Base-by-base conservation (phyloP, 805 yeast genomes). In the Pichia cabralensis region DNA sequence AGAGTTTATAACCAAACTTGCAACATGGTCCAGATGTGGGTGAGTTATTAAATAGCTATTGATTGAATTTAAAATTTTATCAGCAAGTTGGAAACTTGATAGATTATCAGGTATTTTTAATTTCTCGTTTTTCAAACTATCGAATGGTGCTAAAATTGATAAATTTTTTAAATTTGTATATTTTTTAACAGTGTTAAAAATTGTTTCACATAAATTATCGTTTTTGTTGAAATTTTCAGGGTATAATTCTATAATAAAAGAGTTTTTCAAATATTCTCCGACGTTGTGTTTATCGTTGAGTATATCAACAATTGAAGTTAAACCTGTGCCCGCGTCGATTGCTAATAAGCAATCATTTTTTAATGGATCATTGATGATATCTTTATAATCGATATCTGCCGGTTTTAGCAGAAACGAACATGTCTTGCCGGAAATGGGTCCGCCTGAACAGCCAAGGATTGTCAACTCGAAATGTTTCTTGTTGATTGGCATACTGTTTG, bases 271-370 rank as follows among this genome's bases (percentile, higher is more conserved):
- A 20, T 24, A 25, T 5, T 20, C 34, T 13, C 24, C 17, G 22
- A n/a, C 37, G 30, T 31, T 43, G 38, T 12, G 24, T 6, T 19
- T n/a, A 8, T 26, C 13, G 6, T 35, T 19, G 2, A 55, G 20
- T 5, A 52, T 40, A 10, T 73, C 74, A 1, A 70, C 50, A 7
- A 85, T 52, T 28, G 69, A 69, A 2, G 74, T 59, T 14, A 80
- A 43, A 1, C 94, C 88, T 2, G 80, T 62, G 1, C 96, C 96
- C 1, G 84, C 94, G 50, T 86, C 96, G 9, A 86, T 55, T 30
- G 79, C 71, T 2, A 84, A 40, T 7, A 80, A 46, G n/a, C n/a
- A n/a, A 17, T 65, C 57, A 26, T 62, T 56, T 7, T 35, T 28
- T 3, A 13, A 31, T 11, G 26, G 16, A 12, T 15, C 19, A 3